Percentiles rank a stretch among this genome's conserved stretches.
Evolutionary conservation across 352 stramenopile genomes (phyloP).

Genomic region (Sclerospora graminicola): DNA sequence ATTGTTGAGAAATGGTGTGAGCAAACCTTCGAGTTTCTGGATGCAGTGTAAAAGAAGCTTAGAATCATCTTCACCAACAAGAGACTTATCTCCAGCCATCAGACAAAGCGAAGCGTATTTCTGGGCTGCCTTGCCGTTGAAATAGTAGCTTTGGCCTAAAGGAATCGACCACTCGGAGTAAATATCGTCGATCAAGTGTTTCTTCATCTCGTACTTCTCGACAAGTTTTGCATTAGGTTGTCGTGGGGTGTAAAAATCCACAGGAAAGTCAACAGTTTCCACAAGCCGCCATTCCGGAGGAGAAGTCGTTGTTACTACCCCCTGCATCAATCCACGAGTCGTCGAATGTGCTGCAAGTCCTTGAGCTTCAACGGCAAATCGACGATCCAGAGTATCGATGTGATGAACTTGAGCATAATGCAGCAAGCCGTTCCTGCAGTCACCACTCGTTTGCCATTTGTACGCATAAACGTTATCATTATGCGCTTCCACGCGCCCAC

Average conservation of each 20-base stretch:
- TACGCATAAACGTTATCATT: no score
- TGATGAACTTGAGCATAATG: slow-evolving; percentile 59
- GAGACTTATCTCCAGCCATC: slow-evolving; percentile 27
- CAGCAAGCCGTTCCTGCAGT: no score
- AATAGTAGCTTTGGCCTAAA: slow-evolving; percentile 40
- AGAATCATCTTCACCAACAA: slow-evolving; percentile 32
- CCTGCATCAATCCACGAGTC: no score
- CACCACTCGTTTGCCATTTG: no score
- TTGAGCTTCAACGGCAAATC: slow-evolving; percentile 23
- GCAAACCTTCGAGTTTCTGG: slow-evolving; percentile 23
- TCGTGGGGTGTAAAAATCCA: slow-evolving; percentile 39
- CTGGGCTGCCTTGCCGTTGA: no score
- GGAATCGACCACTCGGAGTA: no score
- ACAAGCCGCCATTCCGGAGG: slow-evolving; percentile 38
- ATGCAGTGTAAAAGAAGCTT: slow-evolving; percentile 28
- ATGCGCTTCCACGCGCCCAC: no score
- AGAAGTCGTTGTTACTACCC: slow-evolving; percentile 32
- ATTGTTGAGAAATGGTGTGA: slow-evolving; percentile 33
- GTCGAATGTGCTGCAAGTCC: slow-evolving; percentile 24
- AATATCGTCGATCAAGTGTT: no score
- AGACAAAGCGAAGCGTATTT: no score
- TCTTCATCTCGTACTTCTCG: slow-evolving; percentile 25
- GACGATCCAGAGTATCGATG: slow-evolving; percentile 38
- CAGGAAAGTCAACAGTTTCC: slow-evolving; percentile 29
- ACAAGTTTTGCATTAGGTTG: slow-evolving; percentile 20